A percentile compares a stretch with the other conserved stretches of the same genome.
phyloP scores from a whole-genome alignment of 768 basidiomycete genomes.

The Trichaptum fuscoviolaceum region DNA sequence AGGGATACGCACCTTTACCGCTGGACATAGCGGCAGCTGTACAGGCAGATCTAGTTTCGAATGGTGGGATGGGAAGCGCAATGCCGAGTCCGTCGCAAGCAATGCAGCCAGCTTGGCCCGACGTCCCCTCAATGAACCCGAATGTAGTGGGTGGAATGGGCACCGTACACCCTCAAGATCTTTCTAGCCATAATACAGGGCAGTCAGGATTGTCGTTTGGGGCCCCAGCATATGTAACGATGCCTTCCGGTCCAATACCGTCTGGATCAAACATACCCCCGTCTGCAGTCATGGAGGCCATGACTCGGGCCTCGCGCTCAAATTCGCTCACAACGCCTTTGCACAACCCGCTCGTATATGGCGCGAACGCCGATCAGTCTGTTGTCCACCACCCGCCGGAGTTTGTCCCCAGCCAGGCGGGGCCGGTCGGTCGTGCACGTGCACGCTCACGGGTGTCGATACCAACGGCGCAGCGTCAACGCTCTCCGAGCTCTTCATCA shows the following conservation, averaged over 20 bases:
- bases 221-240: neutral
- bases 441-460: neutral
- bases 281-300: neutral
- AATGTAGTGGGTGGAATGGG: neutral
- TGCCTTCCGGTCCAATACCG: neutral
- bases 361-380: neutral
- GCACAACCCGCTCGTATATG: slow-evolving; percentile 1
- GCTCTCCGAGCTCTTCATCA: neutral
- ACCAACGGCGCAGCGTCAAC: neutral
- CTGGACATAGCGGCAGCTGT: neutral
- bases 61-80: neutral
- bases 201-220: neutral
- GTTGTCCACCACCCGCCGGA: neutral
- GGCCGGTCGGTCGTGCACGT: too few species aligned
- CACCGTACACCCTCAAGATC: neutral
- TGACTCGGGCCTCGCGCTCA: slow-evolving; percentile 1
- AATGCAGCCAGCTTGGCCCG: neutral
- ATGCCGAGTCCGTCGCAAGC: neutral
- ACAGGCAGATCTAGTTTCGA: neutral
- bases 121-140: neutral
- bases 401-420: neutral
- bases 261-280: slow-evolving; percentile 6
- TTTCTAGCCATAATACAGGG: neutral
- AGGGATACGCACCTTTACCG: neutral
- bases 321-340: neutral